Evolutionary conservation across 805 yeast genomes (phyloP), one percentile per base, ranked within the genome.

Genomic region (Metschnikowia henanensis): DNA sequence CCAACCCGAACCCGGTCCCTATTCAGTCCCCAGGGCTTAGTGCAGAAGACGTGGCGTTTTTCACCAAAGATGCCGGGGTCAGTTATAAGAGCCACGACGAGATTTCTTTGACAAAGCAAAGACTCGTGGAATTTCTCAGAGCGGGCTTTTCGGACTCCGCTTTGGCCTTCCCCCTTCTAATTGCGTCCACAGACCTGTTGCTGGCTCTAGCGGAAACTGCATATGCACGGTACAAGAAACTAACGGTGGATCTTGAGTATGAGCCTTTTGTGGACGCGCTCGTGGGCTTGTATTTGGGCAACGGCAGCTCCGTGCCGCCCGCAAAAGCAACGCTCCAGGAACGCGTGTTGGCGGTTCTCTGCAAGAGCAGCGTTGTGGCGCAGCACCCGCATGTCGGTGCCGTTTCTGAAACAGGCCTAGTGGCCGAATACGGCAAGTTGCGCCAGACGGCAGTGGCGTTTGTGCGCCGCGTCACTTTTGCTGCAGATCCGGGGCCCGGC

Each of bases 51-150:
- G 74, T 77, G 16, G 59, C 77, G 0, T 87, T 83, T 52, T 79
- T 88, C 52, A 83, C 88, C 0, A 74, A 72, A 41, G 78, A 78
- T 49, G 88, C 92, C 2, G 92, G 91, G 21, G 77, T 81, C 0
- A 61, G 76, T 0, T 81, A 77, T 55, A 77, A 77, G 41, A 46
- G 66, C 1, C 65, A 68, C 5, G 72, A 71, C 0, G 79, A 76
- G 16, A 60, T 87, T 32, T 50, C 45, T 10, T 41, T 38, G 1
- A 59, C 65, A 16, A 71, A 70, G 47, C 40, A 37, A 2, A 46
- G 57, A 5, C 51, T 70, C 13, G 50, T 47, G 52, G 72, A 53
- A 63, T 84, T 58, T 38, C 68, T 47, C 64, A 77, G 41, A 50
- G 65, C 45, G 1, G 77, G 76, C 0, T 69, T 75, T 36, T 53